A percentile compares a stretch with the other conserved stretches of the same genome.
Conservation (phyloP, 2,329 filamentous ascomycete genomes). For the Periconia sp. region DNA sequence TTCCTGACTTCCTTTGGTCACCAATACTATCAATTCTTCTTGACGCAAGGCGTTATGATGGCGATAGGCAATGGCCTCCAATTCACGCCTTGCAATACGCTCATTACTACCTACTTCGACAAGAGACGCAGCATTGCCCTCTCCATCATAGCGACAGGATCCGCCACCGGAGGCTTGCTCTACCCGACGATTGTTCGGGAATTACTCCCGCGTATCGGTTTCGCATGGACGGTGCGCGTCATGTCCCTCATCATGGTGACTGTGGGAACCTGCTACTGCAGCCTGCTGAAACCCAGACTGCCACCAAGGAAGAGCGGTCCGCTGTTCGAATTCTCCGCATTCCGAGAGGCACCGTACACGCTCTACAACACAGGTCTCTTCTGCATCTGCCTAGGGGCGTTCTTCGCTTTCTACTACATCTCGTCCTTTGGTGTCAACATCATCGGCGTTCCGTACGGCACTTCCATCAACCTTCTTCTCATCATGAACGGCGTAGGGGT, state of each 20-base stretch:
- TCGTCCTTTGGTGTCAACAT: slow-evolving; percentile 48
- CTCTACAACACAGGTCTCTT: slow-evolving; percentile 45
- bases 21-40: slow-evolving; percentile 56
- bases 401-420: slow-evolving; percentile 56
- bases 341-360: slow-evolving; percentile 49
- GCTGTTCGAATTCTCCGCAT: slow-evolving; percentile 49
- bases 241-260: slow-evolving; percentile 66
- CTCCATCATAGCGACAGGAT: slow-evolving; percentile 65
- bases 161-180: slow-evolving; percentile 66
- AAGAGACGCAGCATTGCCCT: slow-evolving; percentile 66
- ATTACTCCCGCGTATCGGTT: slow-evolving; percentile 65
- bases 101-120: slow-evolving; percentile 62
- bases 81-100: slow-evolving; percentile 38
- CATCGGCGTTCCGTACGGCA: slow-evolving; percentile 55
- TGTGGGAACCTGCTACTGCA: slow-evolving; percentile 42
- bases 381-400: slow-evolving; percentile 43
- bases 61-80: slow-evolving; percentile 44
- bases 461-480: slow-evolving; percentile 62
- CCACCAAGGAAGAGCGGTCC: slow-evolving; percentile 52
- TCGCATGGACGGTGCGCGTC: slow-evolving; percentile 68
- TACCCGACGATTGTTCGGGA: slow-evolving; percentile 64
- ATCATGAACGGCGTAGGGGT: slow-evolving; percentile 65
- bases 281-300: slow-evolving; percentile 49
- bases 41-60: slow-evolving; percentile 42
- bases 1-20: not conserved